A percentile compares a stretch with the other conserved stretches of the same genome.
These are phyloP conservation scores for Colletotrichum theobromicola DNA, from an alignment of 2,329 filamentous ascomycete species.

Conservation along the genomic window DNA sequence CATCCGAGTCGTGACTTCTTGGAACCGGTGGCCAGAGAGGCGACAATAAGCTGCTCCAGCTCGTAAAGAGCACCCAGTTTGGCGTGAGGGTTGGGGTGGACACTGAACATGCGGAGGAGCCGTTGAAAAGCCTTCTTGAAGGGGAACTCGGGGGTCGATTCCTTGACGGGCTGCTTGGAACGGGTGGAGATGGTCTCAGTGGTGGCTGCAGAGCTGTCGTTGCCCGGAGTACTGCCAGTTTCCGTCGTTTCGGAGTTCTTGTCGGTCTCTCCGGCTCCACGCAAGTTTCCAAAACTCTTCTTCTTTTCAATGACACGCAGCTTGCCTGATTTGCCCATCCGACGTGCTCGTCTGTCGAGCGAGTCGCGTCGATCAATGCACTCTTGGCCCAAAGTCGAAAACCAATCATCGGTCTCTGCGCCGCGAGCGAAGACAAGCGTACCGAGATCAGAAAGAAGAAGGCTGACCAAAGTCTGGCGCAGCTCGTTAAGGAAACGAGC, in stretches of 20 bases:
- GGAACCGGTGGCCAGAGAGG: conserved; percentile 54
- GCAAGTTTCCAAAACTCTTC: conserved; percentile 71
- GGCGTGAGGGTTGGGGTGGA: conserved; percentile 84
- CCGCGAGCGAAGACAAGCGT: conserved; percentile 85
- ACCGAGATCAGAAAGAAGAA: conserved; percentile 88
- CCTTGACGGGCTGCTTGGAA: conserved; percentile 33
- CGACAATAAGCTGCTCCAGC: conserved; percentile 80
- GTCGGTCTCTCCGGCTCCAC: conserved; percentile 51
- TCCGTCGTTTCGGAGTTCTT: conserved; percentile 43
- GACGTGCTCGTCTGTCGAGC: conserved; percentile 51
- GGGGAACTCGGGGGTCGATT: conserved; percentile 66
- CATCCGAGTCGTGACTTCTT: conserved; percentile 35
- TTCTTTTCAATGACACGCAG: conserved; percentile 65
- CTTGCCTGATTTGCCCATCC: conserved; percentile 44
- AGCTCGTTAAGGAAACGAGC: conserved; percentile 78
- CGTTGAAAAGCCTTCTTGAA: conserved; percentile 82
- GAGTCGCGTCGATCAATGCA: conserved; percentile 68
- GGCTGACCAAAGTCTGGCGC: conserved; percentile 79
- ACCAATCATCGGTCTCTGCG: conserved; percentile 93
- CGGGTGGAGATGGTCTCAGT: conserved; percentile 42
- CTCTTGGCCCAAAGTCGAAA: conserved; percentile 70
- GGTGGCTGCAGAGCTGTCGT: conserved; percentile 42
- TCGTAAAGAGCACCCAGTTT: conserved; percentile 87
- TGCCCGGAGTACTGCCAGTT: conserved; percentile 39
- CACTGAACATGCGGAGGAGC: conserved; percentile 84